phyloP scores from a whole-genome alignment of 495 filamentous ascomycete genomes.

The Hyaloscypha variabilis region DNA sequence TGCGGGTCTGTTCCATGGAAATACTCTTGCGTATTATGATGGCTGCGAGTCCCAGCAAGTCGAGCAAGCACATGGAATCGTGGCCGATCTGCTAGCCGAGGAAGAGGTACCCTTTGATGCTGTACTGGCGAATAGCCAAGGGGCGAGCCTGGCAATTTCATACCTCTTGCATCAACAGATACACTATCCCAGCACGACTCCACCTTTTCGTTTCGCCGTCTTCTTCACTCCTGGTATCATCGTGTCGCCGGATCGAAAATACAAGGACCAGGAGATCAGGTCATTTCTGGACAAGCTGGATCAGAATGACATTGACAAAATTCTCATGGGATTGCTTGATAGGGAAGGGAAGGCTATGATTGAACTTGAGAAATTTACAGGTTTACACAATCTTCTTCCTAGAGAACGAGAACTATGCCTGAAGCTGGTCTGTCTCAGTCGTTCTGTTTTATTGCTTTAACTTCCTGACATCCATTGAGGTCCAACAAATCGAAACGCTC shows the following conservation, averaged over 20 bases:
- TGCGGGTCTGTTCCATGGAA: slow-evolving; percentile 3
- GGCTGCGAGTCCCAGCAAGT: slow-evolving; percentile 4
- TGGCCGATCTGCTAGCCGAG: slow-evolving; percentile 5
- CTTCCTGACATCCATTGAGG: no score
- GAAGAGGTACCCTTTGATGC: slow-evolving; percentile 27
- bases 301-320: not conserved
- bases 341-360: not conserved
- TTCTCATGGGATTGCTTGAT: not conserved
- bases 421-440: slow-evolving; percentile 1
- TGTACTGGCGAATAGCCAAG: slow-evolving; percentile 24
- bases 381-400: not conserved
- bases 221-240: slow-evolving; percentile 16
- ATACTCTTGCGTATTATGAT: slow-evolving; percentile 10
- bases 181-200: not conserved
- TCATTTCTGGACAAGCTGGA: slow-evolving; percentile 18
- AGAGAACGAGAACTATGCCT: slow-evolving; percentile 11
- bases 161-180: slow-evolving; percentile 11
- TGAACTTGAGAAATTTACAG: no score
- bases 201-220: slow-evolving; percentile 18
- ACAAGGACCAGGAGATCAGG: slow-evolving; percentile 8
- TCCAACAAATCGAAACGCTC: no score
- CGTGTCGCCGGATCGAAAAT: slow-evolving; percentile 1
- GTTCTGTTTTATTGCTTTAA: no score
- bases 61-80: slow-evolving; percentile 6
- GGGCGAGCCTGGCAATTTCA: slow-evolving; percentile 9